A percentile compares a stretch with the other conserved stretches of the same genome.
phyloP scores from a whole-genome alignment of 768 basidiomycete genomes.

The Lactarius vividus region DNA sequence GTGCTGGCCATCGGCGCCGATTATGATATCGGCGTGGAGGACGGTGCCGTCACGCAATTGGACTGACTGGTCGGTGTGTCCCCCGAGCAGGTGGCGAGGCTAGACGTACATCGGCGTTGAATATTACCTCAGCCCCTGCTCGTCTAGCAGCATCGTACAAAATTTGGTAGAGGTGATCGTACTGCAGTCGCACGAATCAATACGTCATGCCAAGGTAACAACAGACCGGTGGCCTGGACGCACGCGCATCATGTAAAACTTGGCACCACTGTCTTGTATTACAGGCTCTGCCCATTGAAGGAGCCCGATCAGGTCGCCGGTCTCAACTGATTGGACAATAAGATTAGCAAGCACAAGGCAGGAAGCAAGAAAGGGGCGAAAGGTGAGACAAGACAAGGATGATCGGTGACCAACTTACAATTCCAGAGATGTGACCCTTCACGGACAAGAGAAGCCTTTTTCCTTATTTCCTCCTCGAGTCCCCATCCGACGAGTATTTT shows the following conservation, averaged over 20 bases:
- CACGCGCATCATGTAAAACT: slow-evolving; percentile 20
- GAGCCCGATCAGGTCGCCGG: slow-evolving; percentile 9
- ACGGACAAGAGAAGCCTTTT: slow-evolving; percentile 1
- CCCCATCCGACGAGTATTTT: slow-evolving; percentile 27
- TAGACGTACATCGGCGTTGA: slow-evolving; percentile 12
- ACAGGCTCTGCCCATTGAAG: slow-evolving; percentile 20
- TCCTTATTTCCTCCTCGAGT: slow-evolving; percentile 23
- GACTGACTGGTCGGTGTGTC: slow-evolving; percentile 12
- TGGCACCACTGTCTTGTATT: slow-evolving; percentile 13
- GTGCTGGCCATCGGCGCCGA: slow-evolving; percentile 29
- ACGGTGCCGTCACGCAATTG: slow-evolving; percentile 23
- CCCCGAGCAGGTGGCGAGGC: slow-evolving; percentile 8
- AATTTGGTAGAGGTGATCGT: slow-evolving; percentile 20
- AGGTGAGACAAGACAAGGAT: not conserved
- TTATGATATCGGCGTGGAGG: slow-evolving; percentile 26
- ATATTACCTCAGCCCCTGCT: slow-evolving; percentile 25
- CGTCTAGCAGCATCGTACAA: slow-evolving; percentile 18
- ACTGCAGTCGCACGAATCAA: slow-evolving; percentile 11
- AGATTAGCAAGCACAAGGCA: not conserved
- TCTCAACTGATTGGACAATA: slow-evolving; percentile 6
- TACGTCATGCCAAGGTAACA: not conserved
- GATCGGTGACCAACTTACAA: slow-evolving; percentile 8
- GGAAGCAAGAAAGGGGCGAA: not conserved
- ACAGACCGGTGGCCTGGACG: slow-evolving; percentile 1
- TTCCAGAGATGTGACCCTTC: slow-evolving; percentile 20